Base-by-base conservation (phyloP, 2,329 filamentous ascomycete genomes). In the Tolypocladium paradoxum region DNA sequence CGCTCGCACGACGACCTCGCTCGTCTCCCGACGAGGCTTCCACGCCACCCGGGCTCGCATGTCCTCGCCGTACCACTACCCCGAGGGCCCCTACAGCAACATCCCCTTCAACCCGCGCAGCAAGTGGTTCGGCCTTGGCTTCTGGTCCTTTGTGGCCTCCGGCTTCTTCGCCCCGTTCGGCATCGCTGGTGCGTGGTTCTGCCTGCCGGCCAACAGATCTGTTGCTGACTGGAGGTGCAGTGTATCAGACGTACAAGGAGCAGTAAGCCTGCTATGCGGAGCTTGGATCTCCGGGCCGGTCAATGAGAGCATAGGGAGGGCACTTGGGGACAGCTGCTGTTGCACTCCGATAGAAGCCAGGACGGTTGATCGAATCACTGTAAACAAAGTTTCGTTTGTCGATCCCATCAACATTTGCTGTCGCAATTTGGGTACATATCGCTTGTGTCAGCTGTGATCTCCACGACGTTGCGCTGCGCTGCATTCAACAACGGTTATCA, bases 71-170 rank as follows among this genome's bases (percentile, higher is more conserved):
- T 96, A 95, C 85, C 93, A 99, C 81, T 99, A 99, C 79, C 87
- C 92, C 64, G 92, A 97, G 79, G 93, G 92, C 61, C 88, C 92
- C 68, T 87, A 90, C 75, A 85, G 81, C 79, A 97, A 96, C 82
- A 76, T 99, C 61, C 93, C 93, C 62, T 99, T 99, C 84, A 95
- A 99, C 81, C 88, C 93, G 62, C 80, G 89, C 76, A 92, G 85
- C 70, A 88, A 84, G 76, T 87, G 80, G 76, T 99, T 99, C 72
- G 82, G 77, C 61, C 58, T 89, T 63, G 81, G 85, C 74, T 99
- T 87, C 84, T 95, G 90, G 87, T 69, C 70, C 58, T 93, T 88
- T 77, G 69, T 71, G 64, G 68, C 65, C 63, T 68, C 73, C 57
- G 80, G 79, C 57, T 85, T 85, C 72, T 68, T 75, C 62, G 65